These are phyloP conservation scores for Colletotrichum spaethianum DNA, from an alignment of 2,329 filamentous ascomycete genomes.

Conservation along the genomic window DNA sequence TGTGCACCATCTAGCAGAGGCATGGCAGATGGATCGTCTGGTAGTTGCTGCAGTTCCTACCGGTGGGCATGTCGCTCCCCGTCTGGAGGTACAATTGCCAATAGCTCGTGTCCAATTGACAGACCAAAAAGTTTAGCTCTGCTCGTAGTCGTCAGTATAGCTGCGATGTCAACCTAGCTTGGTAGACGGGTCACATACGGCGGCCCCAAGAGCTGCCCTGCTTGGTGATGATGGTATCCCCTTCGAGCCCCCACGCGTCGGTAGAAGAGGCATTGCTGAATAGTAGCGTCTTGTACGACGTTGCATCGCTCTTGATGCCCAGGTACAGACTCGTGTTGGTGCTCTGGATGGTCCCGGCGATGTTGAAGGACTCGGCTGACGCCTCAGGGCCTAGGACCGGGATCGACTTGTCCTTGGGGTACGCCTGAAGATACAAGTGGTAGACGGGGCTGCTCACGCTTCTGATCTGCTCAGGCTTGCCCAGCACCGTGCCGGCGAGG, in stretches of 20 bases:
- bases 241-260: conserved; percentile 66
- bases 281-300: conserved; percentile 66
- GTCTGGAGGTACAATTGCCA: conserved; percentile 69
- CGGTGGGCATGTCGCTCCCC: conserved; percentile 63
- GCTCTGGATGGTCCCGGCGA: conserved; percentile 63
- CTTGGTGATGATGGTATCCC: conserved; percentile 60
- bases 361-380: conserved; percentile 63
- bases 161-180: conserved; percentile 29
- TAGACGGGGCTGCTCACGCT: conserved; percentile 65
- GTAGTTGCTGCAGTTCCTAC: conserved; percentile 66
- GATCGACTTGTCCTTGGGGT: conserved; percentile 58
- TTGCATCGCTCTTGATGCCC: conserved; percentile 60
- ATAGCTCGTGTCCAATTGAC: conserved; percentile 57
- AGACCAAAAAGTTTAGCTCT: conserved; percentile 68
- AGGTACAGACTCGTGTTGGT: conserved; percentile 63
- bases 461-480: conserved; percentile 64
- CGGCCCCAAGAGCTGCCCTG: conserved; percentile 60
- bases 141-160: conserved; percentile 29
- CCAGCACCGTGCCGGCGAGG: conserved; percentile 43
- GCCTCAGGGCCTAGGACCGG: conserved; percentile 67
- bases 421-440: conserved; percentile 66
- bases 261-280: conserved; percentile 59
- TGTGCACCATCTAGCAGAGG: conserved; percentile 53
- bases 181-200: conserved; percentile 46
- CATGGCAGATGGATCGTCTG: conserved; percentile 69